These are phyloP conservation scores for Myxozyma udenii DNA, from an alignment of 805 yeast genomes.

Conservation along the genomic window DNA sequence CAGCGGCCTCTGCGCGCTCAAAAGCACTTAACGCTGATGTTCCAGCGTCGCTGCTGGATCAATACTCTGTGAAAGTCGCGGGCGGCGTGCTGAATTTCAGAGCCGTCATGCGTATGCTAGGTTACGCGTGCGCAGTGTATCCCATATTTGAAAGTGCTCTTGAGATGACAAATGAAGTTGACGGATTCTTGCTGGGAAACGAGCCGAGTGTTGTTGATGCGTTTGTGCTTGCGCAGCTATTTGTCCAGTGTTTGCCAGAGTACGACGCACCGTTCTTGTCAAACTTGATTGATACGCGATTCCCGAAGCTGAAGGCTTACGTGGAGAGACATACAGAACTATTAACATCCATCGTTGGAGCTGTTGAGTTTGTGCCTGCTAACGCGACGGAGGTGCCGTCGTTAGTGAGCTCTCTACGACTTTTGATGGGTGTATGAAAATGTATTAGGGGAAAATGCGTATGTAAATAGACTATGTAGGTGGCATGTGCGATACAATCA, in stretches of 20 bases:
- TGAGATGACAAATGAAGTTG: neutral
- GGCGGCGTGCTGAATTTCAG: conserved; percentile 3
- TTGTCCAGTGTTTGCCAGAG: conserved; percentile 18
- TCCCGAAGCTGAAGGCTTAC: conserved; percentile 11
- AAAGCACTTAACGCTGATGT: neutral
- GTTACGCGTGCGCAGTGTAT: conserved; percentile 20
- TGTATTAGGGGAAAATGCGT: too few relatives aligned
- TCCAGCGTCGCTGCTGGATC: neutral
- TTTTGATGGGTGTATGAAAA: too few relatives aligned
- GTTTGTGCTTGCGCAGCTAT: conserved; percentile 24
- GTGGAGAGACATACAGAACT: conserved; percentile 4
- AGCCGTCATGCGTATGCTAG: conserved; percentile 27
- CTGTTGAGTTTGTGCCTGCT: neutral
- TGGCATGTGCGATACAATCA: too few relatives aligned
- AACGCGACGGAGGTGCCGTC: too few relatives aligned
- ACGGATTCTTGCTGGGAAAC: conserved; percentile 2
- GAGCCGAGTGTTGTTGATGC: conserved; percentile 27
- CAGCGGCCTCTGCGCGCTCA: neutral
- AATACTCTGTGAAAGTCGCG: neutral
- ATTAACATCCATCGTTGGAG: too few relatives aligned
- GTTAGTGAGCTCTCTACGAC: too few relatives aligned
- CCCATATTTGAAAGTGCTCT: conserved; percentile 10
- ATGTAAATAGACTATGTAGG: too few relatives aligned
- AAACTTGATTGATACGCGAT: conserved; percentile 16
- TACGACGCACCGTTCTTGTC: conserved; percentile 27